Evolutionary conservation across 768 basidiomycete genomes (phyloP).

Genomic region (Tremella fuciformis): DNA sequence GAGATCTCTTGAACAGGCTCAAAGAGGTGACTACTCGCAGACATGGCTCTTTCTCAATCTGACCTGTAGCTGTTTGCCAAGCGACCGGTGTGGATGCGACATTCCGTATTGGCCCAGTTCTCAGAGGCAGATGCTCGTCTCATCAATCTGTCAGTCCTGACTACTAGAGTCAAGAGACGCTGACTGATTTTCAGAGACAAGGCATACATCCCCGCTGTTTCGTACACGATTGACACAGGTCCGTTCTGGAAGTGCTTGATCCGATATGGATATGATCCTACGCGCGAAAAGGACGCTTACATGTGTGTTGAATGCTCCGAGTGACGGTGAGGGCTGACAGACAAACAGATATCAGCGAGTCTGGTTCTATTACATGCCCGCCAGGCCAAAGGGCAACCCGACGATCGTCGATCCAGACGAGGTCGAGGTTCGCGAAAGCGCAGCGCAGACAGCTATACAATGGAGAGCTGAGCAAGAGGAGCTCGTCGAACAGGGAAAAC

Average conservation of each 20-base stretch:
- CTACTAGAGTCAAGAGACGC: background rate
- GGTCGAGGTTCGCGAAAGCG: slow-evolving; percentile 24
- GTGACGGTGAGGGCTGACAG: no score
- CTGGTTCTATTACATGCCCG: slow-evolving; percentile 67
- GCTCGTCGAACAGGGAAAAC: slow-evolving; percentile 17
- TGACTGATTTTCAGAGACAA: slow-evolving; percentile 63
- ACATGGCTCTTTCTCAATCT: background rate
- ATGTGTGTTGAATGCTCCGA: slow-evolving; percentile 57
- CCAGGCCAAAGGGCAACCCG: background rate
- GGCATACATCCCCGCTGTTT: slow-evolving; percentile 70
- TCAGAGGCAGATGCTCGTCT: slow-evolving; percentile 64
- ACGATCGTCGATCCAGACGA: slow-evolving; percentile 28
- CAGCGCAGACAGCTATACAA: slow-evolving; percentile 15
- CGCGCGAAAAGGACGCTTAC: slow-evolving; percentile 66
- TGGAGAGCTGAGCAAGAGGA: slow-evolving; percentile 34
- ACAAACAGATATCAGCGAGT: slow-evolving; percentile 76
- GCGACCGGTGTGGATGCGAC: slow-evolving; percentile 86
- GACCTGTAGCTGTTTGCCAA: slow-evolving; percentile 54
- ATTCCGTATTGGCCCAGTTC: slow-evolving; percentile 79
- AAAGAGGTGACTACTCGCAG: slow-evolving; percentile 22
- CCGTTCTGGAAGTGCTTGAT: slow-evolving; percentile 89
- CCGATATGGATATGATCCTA: slow-evolving; percentile 83
- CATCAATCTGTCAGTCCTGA: slow-evolving; percentile 65
- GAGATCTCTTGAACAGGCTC: slow-evolving; percentile 55
- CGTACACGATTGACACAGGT: slow-evolving; percentile 88